These are phyloP conservation scores for Xylaria cubensis DNA, from an alignment of 495 filamentous ascomycete species.

Conservation along the genomic window DNA sequence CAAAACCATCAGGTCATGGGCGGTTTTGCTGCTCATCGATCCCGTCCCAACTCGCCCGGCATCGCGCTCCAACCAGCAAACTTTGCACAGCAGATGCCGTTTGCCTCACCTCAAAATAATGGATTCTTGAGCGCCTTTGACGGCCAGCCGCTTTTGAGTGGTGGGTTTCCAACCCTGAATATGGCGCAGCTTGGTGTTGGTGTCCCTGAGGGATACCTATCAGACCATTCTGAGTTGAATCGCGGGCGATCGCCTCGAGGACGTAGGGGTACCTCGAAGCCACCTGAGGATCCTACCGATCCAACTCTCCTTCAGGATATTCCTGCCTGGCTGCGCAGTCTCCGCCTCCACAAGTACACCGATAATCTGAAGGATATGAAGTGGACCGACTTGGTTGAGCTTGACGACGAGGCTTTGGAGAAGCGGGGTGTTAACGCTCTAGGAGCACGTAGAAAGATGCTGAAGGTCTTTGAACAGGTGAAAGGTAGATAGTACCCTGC, in stretches of 20 bases:
- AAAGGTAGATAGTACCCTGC: constrained; percentile 57
- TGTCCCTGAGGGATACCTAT: constrained; percentile 85
- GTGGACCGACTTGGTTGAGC: constrained; percentile 90
- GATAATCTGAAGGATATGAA: constrained; percentile 97
- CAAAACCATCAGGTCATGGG: constrained; percentile 84
- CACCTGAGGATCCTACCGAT: constrained; percentile 96
- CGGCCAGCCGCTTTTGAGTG: constrained; percentile 72
- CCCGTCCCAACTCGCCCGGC: constrained; percentile 91
- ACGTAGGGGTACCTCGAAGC: constrained; percentile 92
- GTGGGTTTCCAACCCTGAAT: constrained; percentile 72
- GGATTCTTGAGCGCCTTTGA: constrained; percentile 93
- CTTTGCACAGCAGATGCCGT: constrained; percentile 69
- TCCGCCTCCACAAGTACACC: constrained; percentile 97
- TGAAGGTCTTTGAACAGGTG: constrained; percentile 98
- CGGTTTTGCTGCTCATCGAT: constrained; percentile 75
- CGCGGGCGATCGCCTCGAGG: constrained; percentile 93
- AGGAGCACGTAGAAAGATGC: constrained; percentile 95
- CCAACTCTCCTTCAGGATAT: constrained; percentile 91
- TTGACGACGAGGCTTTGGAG: constrained; percentile 93
- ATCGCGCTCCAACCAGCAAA: constrained; percentile 76
- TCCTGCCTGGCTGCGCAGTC: constrained; percentile 91
- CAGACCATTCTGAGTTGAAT: constrained; percentile 88
- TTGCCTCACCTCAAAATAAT: constrained; percentile 92
- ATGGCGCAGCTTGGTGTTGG: constrained; percentile 76
- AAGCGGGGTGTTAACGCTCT: constrained; percentile 93